Evolutionary conservation across 1,284 basidiomycete genomes (phyloP), one percentile per base, ranked within the genome.

Genomic region (Sporisorium scitamineum): DNA sequence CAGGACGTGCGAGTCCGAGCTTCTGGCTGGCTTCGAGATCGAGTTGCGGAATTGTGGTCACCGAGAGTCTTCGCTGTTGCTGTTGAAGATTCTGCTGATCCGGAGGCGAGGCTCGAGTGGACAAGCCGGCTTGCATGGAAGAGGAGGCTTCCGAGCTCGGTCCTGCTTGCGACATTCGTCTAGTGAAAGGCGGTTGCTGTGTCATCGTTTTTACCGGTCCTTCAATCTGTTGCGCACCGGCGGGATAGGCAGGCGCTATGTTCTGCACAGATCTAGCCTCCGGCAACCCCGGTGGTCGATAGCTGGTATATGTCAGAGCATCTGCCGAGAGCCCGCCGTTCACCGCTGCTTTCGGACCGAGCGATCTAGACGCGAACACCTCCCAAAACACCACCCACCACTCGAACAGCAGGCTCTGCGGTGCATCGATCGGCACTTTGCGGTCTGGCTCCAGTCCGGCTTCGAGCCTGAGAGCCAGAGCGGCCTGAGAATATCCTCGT

Each of bases 321-420:
- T 72, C 60, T 14, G 54, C 63, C n/a, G 24, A n/a, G n/a, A 50
- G 20, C 1, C 48, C 20, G 1, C 31, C 27, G 2, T 42, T 14
- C 5, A 13, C 27, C 29, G 31, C 42, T 18, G 5, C 16, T 16
- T 5, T 27, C 7, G 8, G 13, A 5, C 57, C 54, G 4, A 9
- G 24, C 29, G 56, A 41, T 29, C 63, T 61, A 1, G 62, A 52
- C n/a, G 70, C 59, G 26, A 76, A 66, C 24, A 76, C 29, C 10
- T 76, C 69, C 74, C 62, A 76, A 41, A 76, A 72, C 26, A 76
- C 56, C 14, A 63, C 56, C 70, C 74, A 76, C 74, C 74, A 76
- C 29, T 76, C 74, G 44, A 65, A 76, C 4, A 76, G 60, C 27
- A 76, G 53, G 20, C 65, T 55, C 14, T 76, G 70, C 2, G 74